Conservation (phyloP, 73 alveolate species). For the Tetrahymena thermophila region DNA sequence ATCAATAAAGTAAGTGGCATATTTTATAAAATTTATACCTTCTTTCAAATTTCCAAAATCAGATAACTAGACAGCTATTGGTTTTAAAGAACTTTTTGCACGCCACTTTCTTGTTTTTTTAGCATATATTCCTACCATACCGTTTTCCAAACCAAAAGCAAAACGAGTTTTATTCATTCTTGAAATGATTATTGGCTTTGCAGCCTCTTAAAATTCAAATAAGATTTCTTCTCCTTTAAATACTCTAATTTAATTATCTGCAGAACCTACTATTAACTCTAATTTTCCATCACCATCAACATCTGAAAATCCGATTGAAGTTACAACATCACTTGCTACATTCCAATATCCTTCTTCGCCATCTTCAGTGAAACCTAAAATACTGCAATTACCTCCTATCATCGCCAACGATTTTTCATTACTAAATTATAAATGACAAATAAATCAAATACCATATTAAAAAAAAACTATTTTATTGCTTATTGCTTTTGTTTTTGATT, state of each 20-base stretch:
- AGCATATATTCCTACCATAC: slow-evolving; percentile 1
- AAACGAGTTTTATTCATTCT: slow-evolving; percentile 21
- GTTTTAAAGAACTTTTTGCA: not conserved
- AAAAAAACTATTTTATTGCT: no score
- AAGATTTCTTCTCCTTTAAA: slow-evolving; percentile 13
- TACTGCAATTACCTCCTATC: slow-evolving; percentile 34
- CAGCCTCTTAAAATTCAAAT: not conserved
- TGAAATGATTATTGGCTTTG: not conserved
- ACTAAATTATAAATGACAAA: not conserved
- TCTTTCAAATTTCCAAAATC: not conserved
- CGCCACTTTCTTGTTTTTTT: slow-evolving; percentile 8
- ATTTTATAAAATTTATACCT: not conserved
- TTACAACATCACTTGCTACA: slow-evolving; percentile 43
- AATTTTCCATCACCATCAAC: slow-evolving; percentile 17
- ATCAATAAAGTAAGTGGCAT: not conserved
- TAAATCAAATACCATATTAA: not conserved
- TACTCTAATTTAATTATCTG: slow-evolving; percentile 22
- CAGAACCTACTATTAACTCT: slow-evolving; percentile 19
- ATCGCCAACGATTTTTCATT: not conserved
- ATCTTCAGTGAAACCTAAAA: slow-evolving; percentile 16
- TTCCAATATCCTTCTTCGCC: slow-evolving; percentile 47
- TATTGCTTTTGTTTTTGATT: not conserved
- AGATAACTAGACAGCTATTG: not conserved
- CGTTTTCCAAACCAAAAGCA: slow-evolving; percentile 29
- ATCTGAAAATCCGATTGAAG: slow-evolving; percentile 3